phyloP scores from a whole-genome alignment of 306 rosid genomes.

The Lagenaria siceraria region DNA sequence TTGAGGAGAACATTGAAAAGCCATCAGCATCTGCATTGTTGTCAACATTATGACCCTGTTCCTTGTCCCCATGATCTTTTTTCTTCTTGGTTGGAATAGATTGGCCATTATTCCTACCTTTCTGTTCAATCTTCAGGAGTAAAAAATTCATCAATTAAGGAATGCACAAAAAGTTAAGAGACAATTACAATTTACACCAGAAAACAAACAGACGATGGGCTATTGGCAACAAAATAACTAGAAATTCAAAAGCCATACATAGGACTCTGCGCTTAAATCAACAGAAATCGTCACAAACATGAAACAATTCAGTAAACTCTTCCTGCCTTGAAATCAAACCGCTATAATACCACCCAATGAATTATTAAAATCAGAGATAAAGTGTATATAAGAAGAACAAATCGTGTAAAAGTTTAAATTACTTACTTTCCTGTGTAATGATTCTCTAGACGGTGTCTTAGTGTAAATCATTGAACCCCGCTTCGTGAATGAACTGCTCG shows the following conservation, averaged over 20 bases:
- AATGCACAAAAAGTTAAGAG: not conserved
- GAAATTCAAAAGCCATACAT: not conserved
- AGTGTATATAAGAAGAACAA: not conserved
- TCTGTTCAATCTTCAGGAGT: slow-evolving; percentile 33
- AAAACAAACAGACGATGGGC: not conserved
- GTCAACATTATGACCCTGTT: slow-evolving; percentile 28
- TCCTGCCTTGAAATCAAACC: not conserved
- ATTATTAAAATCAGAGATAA: not conserved
- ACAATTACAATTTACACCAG: not conserved
- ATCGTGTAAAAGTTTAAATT: not conserved
- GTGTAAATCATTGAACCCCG: slow-evolving; percentile 84
- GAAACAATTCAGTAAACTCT: not conserved
- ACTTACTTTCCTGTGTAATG: slow-evolving; percentile 50
- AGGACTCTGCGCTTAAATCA: not conserved
- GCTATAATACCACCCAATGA: not conserved
- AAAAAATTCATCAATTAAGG: not conserved
- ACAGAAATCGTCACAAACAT: not conserved
- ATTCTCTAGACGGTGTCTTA: slow-evolving; percentile 81
- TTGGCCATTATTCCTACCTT: slow-evolving; percentile 47
- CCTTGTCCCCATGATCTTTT: slow-evolving; percentile 50
- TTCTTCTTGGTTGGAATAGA: slow-evolving; percentile 55
- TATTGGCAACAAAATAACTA: not conserved
- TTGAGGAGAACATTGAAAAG: slow-evolving; percentile 46
- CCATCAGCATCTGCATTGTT: slow-evolving; percentile 33
- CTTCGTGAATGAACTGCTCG: slow-evolving; percentile 72